Evolutionary conservation across 495 filamentous ascomycete genomes (phyloP).

Genomic region (Hypoxylon crocopeplum): DNA sequence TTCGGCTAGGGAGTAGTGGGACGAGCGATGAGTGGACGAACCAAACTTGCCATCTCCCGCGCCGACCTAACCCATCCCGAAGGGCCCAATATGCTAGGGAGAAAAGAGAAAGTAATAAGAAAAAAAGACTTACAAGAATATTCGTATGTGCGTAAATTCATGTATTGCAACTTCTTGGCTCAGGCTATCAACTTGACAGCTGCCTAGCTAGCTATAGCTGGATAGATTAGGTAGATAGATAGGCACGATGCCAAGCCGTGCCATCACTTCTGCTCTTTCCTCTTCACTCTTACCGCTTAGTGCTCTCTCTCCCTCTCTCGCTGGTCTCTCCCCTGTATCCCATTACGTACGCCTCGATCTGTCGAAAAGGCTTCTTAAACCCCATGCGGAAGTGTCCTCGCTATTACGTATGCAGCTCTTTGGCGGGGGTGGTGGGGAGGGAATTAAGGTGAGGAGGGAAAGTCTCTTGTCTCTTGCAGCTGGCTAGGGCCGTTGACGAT

Average conservation of each 20-base stretch:
- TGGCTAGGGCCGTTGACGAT: not conserved
- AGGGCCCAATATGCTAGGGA: conserved; percentile 15
- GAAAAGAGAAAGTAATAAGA: conserved; percentile 25
- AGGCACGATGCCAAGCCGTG: not conserved
- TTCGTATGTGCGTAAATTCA: conserved; percentile 24
- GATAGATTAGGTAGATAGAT: conserved; percentile 23
- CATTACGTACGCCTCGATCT: not conserved
- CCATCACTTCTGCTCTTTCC: not conserved
- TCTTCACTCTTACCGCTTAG: too few relatives aligned
- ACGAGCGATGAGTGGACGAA: conserved; percentile 29
- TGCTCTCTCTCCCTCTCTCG: not conserved
- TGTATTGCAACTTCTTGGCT: conserved; percentile 36
- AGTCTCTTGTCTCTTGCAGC: too few relatives aligned
- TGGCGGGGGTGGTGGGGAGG: too few relatives aligned
- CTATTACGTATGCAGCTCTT: too few relatives aligned
- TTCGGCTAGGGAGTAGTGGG: conserved; percentile 18
- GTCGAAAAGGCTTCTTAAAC: too few relatives aligned
- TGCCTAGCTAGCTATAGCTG: conserved; percentile 40
- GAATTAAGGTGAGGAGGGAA: not conserved
- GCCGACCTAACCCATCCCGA: conserved; percentile 14
- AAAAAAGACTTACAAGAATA: not conserved
- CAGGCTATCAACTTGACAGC: conserved; percentile 29
- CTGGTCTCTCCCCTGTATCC: not conserved
- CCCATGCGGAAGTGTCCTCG: too few relatives aligned
- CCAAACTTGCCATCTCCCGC: conserved; percentile 7